These are phyloP conservation scores for Amanita fuliginea DNA, from an alignment of 768 basidiomycete species.

Conservation along the genomic window DNA sequence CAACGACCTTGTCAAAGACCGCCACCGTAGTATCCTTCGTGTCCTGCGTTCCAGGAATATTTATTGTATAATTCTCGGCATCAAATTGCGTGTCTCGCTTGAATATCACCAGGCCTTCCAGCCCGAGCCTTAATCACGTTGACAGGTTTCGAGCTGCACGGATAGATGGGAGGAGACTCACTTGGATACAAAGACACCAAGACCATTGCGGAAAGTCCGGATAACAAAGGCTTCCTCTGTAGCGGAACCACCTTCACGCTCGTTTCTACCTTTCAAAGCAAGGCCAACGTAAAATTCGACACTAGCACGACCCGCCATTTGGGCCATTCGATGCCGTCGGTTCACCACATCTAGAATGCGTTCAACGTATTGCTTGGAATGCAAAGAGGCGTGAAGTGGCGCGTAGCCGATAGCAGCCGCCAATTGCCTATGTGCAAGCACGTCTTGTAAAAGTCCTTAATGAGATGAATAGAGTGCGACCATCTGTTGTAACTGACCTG, in stretches of 20 bases:
- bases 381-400: conserved; percentile 77
- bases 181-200: conserved; percentile 95
- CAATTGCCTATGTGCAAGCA: conserved; percentile 90
- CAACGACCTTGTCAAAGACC: conserved; percentile 89
- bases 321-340: conserved; percentile 87
- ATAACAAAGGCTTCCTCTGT: conserved; percentile 88
- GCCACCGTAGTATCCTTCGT: conserved; percentile 48
- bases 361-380: conserved; percentile 84
- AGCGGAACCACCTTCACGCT: conserved; percentile 24
- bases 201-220: conserved; percentile 85
- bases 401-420: conserved; percentile 79
- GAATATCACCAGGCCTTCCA: conserved; percentile 93
- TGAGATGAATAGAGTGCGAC: neutral
- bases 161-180: conserved; percentile 29
- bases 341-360: conserved; percentile 81
- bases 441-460: conserved; percentile 37
- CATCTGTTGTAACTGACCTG: conserved; percentile 38
- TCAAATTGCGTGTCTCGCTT: conserved; percentile 85
- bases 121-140: conserved; percentile 53
- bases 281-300: conserved; percentile 97
- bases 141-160: neutral
- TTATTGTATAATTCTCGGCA: conserved; percentile 80
- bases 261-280: conserved; percentile 65
- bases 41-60: conserved; percentile 36
- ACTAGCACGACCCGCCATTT: conserved; percentile 94